These are phyloP conservation scores for Odontarrhena argentea DNA, from an alignment of 345 rosid species.

Conservation along the genomic window DNA sequence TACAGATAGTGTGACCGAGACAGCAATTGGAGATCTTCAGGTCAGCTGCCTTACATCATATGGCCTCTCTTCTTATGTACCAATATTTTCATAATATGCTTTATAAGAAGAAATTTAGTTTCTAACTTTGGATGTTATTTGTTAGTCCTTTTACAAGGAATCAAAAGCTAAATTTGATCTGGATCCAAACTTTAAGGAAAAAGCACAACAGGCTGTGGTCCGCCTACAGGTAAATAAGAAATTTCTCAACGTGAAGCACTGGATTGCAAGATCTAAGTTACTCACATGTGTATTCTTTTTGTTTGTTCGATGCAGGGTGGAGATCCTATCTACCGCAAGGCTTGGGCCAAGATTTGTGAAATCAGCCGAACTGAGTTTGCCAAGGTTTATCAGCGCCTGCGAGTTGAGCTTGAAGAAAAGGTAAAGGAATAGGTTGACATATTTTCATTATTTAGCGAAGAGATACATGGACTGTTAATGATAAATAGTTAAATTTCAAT, in stretches of 20 bases:
- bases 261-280: slow-evolving; percentile 16
- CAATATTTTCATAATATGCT: not conserved
- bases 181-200: slow-evolving; percentile 76
- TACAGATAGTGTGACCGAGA: slow-evolving; percentile 63
- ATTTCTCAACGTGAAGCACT: not conserved
- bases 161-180: slow-evolving; percentile 77
- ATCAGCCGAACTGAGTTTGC: slow-evolving; percentile 81
- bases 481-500: not conserved
- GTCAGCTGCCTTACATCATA: slow-evolving; percentile 46
- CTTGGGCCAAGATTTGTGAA: slow-evolving; percentile 83
- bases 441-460: slow-evolving; percentile 21
- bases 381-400: slow-evolving; percentile 78
- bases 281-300: not conserved
- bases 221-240: slow-evolving; percentile 70
- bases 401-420: slow-evolving; percentile 84
- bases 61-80: slow-evolving; percentile 26
- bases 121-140: slow-evolving; percentile 39
- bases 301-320: slow-evolving; percentile 61
- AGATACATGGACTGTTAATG: slow-evolving; percentile 10
- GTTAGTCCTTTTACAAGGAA: slow-evolving; percentile 75
- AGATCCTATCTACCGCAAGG: slow-evolving; percentile 68
- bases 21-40: slow-evolving; percentile 93
- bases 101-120: slow-evolving; percentile 10
- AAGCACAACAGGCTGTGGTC: slow-evolving; percentile 93
- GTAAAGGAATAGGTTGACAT: slow-evolving; percentile 40